Evolutionary conservation across 352 stramenopile genomes (phyloP).

Genomic region (Globisporangium parvum): DNA sequence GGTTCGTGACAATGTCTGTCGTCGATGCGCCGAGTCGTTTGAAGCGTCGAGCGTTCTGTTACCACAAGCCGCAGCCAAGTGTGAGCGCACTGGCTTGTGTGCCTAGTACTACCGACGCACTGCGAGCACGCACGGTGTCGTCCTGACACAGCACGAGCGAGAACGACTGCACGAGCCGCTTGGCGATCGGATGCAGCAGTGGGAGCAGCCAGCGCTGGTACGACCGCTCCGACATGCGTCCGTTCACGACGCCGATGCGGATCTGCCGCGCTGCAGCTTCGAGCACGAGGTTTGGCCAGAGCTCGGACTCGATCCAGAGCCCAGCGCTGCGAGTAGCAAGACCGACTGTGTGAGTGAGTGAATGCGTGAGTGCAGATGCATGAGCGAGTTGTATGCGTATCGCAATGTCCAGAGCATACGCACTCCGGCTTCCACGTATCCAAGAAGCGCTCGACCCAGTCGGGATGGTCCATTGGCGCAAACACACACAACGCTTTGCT

Average conservation of each 20-base stretch:
- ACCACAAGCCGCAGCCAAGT: no score
- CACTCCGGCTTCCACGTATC: conserved; percentile 59
- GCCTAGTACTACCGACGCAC: neutral
- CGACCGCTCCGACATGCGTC: conserved; percentile 49
- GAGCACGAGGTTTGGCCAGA: conserved; percentile 70
- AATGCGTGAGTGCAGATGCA: no score
- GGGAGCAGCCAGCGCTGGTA: conserved; percentile 46
- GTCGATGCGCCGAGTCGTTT: conserved; percentile 28
- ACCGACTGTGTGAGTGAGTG: no score
- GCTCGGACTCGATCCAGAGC: conserved; percentile 76
- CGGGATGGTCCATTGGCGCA: conserved; percentile 52
- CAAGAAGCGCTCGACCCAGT: conserved; percentile 51
- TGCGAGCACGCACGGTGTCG: conserved; percentile 24
- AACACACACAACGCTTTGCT: conserved; percentile 39
- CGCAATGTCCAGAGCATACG: conserved; percentile 7
- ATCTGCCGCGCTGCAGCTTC: conserved; percentile 36
- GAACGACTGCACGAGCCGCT: conserved; percentile 26
- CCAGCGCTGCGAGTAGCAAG: conserved; percentile 28
- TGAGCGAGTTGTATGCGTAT: neutral
- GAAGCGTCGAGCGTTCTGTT: conserved; percentile 47
- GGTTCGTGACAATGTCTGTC: conserved; percentile 31
- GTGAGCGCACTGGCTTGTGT: neutral
- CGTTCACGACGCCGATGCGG: conserved; percentile 58
- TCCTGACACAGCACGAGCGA: conserved; percentile 66
- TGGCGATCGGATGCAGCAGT: conserved; percentile 18